Evolutionary conservation across 1,284 basidiomycete genomes (phyloP).

Genomic region (Rhodotorula glutinis): DNA sequence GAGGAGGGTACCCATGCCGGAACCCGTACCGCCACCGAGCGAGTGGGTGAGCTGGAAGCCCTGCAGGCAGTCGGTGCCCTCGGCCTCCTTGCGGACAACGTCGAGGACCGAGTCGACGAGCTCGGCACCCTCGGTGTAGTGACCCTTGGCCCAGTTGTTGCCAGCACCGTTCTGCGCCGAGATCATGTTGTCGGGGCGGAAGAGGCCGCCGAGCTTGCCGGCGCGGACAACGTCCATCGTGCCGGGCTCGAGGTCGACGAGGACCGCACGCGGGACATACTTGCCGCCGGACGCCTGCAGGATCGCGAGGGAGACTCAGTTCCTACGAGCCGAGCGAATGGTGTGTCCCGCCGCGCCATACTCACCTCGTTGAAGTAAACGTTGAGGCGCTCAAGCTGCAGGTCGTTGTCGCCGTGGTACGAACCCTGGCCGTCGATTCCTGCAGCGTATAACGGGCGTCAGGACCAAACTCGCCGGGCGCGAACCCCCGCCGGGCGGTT

Average conservation of each 20-base stretch:
- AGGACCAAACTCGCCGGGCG: neutral
- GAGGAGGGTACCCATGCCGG: slow-evolving; percentile 62
- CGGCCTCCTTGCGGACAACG: slow-evolving; percentile 60
- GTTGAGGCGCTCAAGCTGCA: slow-evolving; percentile 73
- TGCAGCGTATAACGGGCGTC: neutral
- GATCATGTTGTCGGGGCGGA: slow-evolving; percentile 57
- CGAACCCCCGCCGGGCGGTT: no score
- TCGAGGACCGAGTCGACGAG: slow-evolving; percentile 79
- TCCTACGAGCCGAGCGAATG: slow-evolving; percentile 51
- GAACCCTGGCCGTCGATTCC: slow-evolving; percentile 19
- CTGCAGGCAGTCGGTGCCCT: slow-evolving; percentile 58
- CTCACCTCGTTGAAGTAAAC: slow-evolving; percentile 61
- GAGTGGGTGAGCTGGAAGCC: slow-evolving; percentile 64
- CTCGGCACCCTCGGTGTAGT: slow-evolving; percentile 91
- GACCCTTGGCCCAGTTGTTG: slow-evolving; percentile 52
- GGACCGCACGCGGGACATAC: slow-evolving; percentile 93
- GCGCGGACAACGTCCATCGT: slow-evolving; percentile 71
- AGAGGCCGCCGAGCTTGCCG: slow-evolving; percentile 58
- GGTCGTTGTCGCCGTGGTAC: slow-evolving; percentile 90
- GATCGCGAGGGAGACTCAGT: slow-evolving; percentile 53
- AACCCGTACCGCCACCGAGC: slow-evolving; percentile 61
- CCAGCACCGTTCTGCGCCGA: slow-evolving; percentile 59
- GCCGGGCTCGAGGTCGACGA: slow-evolving; percentile 92
- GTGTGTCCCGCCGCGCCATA: slow-evolving; percentile 48
- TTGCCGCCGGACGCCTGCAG: slow-evolving; percentile 59